Evolutionary conservation across 2,329 filamentous ascomycete species (phyloP).

Genomic region (Aspergillus hortae): DNA sequence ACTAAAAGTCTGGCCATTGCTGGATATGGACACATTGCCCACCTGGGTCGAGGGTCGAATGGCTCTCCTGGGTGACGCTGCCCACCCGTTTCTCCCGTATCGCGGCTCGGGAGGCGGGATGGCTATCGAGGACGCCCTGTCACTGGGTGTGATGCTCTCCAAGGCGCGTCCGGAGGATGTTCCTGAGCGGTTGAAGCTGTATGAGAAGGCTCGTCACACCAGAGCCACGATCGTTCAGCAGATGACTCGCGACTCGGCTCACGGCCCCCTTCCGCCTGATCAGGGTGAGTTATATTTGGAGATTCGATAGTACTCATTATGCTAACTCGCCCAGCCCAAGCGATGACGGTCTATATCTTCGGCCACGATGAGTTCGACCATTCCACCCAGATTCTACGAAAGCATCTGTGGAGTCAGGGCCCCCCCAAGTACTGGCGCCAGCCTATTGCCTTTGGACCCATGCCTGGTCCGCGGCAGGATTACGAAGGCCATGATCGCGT

Average conservation of each 20-base stretch:
- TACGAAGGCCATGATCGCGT: constrained; percentile 18
- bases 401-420: constrained; percentile 44
- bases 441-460: constrained; percentile 47
- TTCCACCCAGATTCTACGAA: constrained; percentile 48
- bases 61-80: constrained; percentile 63
- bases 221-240: constrained; percentile 58
- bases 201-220: constrained; percentile 56
- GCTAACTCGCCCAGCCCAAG: constrained; percentile 6
- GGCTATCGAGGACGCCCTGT: constrained; percentile 65
- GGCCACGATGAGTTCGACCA: constrained; percentile 58
- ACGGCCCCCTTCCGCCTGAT: constrained; percentile 12
- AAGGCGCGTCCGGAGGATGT: constrained; percentile 48
- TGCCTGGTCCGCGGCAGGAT: constrained; percentile 45
- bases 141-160: constrained; percentile 55
- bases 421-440: constrained; percentile 42
- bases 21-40: constrained; percentile 60
- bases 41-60: constrained; percentile 54
- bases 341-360: constrained; percentile 47
- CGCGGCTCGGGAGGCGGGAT: constrained; percentile 61
- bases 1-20: constrained; percentile 56
- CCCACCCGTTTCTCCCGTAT: constrained; percentile 64
- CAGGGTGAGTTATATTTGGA: constrained; percentile 10
- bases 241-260: constrained; percentile 46
- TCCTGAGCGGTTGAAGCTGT: constrained; percentile 55
- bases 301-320: neutral